Percentiles rank a stretch among this genome's conserved stretches.
Conservation (phyloP, 495 filamentous ascomycete genomes). For the Tirmania nivea region DNA sequence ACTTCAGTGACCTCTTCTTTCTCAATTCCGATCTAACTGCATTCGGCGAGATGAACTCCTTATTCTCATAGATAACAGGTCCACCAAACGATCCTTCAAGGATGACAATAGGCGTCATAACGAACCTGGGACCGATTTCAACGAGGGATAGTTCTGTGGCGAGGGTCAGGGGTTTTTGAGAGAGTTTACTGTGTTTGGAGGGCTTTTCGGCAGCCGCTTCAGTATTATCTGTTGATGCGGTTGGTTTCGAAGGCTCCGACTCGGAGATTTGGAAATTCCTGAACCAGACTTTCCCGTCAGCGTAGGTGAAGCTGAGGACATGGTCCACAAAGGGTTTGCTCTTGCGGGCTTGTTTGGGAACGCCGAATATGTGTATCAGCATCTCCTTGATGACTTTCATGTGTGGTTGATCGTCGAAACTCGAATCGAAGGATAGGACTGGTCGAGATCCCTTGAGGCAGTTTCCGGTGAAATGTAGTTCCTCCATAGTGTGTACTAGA, state of each 20-base stretch:
- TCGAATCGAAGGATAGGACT: slow-evolving; percentile 74
- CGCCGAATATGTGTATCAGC: slow-evolving; percentile 77
- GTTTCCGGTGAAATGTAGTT: slow-evolving; percentile 92
- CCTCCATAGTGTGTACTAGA: slow-evolving; percentile 76
- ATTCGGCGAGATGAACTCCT: slow-evolving; percentile 92
- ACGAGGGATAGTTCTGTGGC: slow-evolving; percentile 62
- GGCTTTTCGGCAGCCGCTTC: no score
- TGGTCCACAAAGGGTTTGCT: slow-evolving; percentile 93
- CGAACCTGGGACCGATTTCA: slow-evolving; percentile 88
- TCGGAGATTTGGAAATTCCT: slow-evolving; percentile 85
- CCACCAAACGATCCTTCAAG: slow-evolving; percentile 89
- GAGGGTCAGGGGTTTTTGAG: slow-evolving; percentile 9
- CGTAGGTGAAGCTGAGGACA: slow-evolving; percentile 76
- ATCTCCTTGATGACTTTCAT: slow-evolving; percentile 62
- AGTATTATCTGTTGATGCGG: neutral
- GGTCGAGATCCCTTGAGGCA: slow-evolving; percentile 89
- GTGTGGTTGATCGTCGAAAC: slow-evolving; percentile 56
- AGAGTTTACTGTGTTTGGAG: slow-evolving; percentile 2
- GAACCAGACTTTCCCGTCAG: slow-evolving; percentile 92
- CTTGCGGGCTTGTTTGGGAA: slow-evolving; percentile 67
- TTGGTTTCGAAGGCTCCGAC: slow-evolving; percentile 36
- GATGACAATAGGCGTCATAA: slow-evolving; percentile 88
- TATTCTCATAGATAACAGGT: slow-evolving; percentile 95
- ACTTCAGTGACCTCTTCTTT: slow-evolving; percentile 47
- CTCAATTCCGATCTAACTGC: slow-evolving; percentile 68